Conservation (phyloP, 2,329 filamentous ascomycete genomes). For the Fusarium xyrophilum region DNA sequence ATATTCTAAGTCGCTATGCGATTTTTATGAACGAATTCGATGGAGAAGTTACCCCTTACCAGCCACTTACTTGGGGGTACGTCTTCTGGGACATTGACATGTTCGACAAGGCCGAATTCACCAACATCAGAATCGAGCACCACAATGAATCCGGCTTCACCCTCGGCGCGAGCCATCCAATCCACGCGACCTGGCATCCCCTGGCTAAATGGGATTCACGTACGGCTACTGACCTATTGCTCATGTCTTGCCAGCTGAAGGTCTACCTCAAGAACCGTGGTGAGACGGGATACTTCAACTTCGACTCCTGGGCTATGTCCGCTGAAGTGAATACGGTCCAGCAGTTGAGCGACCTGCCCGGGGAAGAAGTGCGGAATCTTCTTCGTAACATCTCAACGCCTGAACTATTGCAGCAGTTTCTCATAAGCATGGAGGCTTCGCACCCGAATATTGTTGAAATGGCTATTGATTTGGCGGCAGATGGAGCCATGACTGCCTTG, state of each 20-base stretch:
- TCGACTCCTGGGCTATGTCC: background rate
- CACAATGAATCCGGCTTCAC: background rate
- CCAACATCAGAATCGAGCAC: background rate
- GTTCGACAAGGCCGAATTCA: background rate
- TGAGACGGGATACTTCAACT: conserved; percentile 8
- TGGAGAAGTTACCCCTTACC: too few relatives aligned
- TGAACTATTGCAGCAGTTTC: background rate
- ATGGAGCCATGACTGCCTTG: background rate
- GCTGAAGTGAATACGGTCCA: background rate
- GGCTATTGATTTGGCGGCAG: background rate
- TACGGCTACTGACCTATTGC: background rate
- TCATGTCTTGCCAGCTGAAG: background rate
- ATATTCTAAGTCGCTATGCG: background rate
- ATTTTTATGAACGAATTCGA: background rate
- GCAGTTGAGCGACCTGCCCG: background rate
- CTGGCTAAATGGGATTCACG: background rate
- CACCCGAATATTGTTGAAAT: background rate
- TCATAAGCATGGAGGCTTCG: background rate
- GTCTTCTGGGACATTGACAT: conserved; percentile 21
- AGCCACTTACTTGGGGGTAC: background rate
- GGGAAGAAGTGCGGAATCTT: background rate
- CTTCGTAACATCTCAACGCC: background rate
- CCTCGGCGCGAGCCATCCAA: background rate
- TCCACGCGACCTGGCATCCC: background rate
- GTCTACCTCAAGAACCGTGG: background rate